These are phyloP conservation scores for Parietichytrium sp. DNA, from an alignment of 108 stramenopile genomes.

Conservation along the genomic window DNA sequence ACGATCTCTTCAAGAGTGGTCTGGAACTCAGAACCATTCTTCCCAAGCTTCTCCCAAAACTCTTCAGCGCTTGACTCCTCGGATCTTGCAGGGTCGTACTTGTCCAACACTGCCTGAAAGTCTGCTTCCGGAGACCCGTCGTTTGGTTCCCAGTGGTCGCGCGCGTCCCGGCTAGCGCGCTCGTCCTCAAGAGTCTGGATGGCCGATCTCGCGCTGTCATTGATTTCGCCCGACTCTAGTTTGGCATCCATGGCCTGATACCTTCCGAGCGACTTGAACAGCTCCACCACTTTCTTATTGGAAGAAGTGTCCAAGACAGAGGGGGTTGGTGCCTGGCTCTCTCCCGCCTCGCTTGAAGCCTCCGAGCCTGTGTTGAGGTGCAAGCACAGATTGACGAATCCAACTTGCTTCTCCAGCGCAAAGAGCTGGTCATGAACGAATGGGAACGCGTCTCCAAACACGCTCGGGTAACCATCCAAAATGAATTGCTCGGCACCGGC, in stretches of 20 bases:
- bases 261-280: neutral
- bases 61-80: neutral
- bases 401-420: slow-evolving; percentile 38
- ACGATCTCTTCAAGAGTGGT: neutral
- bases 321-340: too few relatives aligned
- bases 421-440: slow-evolving; percentile 44
- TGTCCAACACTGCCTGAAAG: neutral
- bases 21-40: neutral
- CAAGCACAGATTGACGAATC: neutral
- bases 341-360: too few relatives aligned
- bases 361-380: neutral
- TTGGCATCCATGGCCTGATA: neutral
- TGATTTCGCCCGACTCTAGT: neutral
- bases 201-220: neutral
- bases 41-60: slow-evolving; percentile 15
- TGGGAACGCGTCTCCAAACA: slow-evolving; percentile 11
- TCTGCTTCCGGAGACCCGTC: slow-evolving; percentile 16
- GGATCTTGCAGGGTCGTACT: neutral
- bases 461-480: slow-evolving; percentile 39
- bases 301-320: neutral
- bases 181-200: neutral
- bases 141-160: neutral
- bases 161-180: slow-evolving; percentile 19
- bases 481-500: slow-evolving; percentile 20
- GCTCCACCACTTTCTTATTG: neutral